phyloP scores from a whole-genome alignment of 2,329 filamentous ascomycete genomes.

The Talaromyces piceae region DNA sequence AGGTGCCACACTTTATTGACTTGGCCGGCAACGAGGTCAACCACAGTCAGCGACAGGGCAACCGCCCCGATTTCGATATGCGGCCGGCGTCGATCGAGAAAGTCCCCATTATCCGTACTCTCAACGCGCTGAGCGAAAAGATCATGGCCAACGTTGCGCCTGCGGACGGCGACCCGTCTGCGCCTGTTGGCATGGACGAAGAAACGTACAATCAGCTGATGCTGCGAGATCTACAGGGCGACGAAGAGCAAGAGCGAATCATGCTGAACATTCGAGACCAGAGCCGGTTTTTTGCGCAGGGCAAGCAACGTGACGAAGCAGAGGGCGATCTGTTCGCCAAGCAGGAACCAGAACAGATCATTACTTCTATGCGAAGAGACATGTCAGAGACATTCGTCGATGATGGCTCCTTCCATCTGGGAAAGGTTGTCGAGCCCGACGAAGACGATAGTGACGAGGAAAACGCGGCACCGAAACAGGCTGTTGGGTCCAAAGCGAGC shows the following conservation, averaged over 20 bases:
- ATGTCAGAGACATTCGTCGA: conserved; percentile 41
- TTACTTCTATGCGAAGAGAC: conserved; percentile 57
- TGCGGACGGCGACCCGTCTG: conserved; percentile 61
- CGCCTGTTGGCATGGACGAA: conserved; percentile 61
- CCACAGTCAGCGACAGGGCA: conserved; percentile 77
- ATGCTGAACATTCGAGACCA: conserved; percentile 84
- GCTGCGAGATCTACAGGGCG: conserved; percentile 70
- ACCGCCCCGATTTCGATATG: conserved; percentile 86
- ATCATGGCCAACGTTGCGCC: conserved; percentile 83
- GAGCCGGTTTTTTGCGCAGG: conserved; percentile 65
- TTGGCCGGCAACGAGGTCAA: conserved; percentile 93
- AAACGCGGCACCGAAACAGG: conserved; percentile 37
- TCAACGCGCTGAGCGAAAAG: conserved; percentile 89
- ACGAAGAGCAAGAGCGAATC: conserved; percentile 67
- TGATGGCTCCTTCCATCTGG: conserved; percentile 60
- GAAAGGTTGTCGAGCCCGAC: conserved; percentile 51
- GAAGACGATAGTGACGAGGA: conserved; percentile 48
- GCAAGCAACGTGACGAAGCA: conserved; percentile 24
- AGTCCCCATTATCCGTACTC: conserved; percentile 77
- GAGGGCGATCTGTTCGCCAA: conserved; percentile 55
- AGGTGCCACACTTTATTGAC: conserved; percentile 84
- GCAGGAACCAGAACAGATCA: conserved; percentile 62
- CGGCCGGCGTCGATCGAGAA: conserved; percentile 65
- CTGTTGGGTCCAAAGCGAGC: conserved; percentile 63
- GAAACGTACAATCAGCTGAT: conserved; percentile 66